Conservation (phyloP, 2,329 filamentous ascomycete species). For the Atkinsonella hypoxylon region DNA sequence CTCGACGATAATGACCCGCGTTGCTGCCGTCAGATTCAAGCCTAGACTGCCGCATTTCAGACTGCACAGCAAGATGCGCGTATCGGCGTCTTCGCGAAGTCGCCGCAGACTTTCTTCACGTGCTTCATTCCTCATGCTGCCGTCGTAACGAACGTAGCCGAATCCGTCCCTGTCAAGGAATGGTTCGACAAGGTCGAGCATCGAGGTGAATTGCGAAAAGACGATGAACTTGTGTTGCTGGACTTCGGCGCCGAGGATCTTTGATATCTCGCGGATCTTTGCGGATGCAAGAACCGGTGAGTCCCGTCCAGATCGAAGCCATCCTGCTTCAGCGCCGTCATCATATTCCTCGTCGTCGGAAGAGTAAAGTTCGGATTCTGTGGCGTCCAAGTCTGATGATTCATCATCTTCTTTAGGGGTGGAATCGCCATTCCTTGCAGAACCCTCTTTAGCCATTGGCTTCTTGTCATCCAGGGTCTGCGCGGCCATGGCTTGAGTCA, state of each 20-base stretch:
- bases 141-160: conserved; percentile 82
- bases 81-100: conserved; percentile 62
- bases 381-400: conserved; percentile 21
- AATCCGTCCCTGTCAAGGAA: conserved; percentile 68
- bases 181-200: conserved; percentile 92
- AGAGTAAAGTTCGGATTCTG: conserved; percentile 28
- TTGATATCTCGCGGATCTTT: conserved; percentile 79
- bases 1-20: conserved; percentile 85
- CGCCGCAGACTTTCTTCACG: conserved; percentile 75
- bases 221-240: conserved; percentile 91
- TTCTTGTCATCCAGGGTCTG: conserved; percentile 22
- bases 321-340: conserved; percentile 18
- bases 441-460: background rate
- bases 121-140: conserved; percentile 84
- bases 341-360: conserved; percentile 18
- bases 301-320: conserved; percentile 10
- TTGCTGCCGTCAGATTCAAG: conserved; percentile 88
- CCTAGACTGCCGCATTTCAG: conserved; percentile 88
- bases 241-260: conserved; percentile 68
- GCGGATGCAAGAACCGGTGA: conserved; percentile 56
- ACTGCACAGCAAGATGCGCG: conserved; percentile 79
- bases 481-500: conserved; percentile 25
- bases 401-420: conserved; percentile 21
- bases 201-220: conserved; percentile 96
- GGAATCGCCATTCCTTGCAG: conserved; percentile 15